These are phyloP conservation scores for Kwoniella newhampshirensis DNA, from an alignment of 768 basidiomycete species.

Conservation along the genomic window DNA sequence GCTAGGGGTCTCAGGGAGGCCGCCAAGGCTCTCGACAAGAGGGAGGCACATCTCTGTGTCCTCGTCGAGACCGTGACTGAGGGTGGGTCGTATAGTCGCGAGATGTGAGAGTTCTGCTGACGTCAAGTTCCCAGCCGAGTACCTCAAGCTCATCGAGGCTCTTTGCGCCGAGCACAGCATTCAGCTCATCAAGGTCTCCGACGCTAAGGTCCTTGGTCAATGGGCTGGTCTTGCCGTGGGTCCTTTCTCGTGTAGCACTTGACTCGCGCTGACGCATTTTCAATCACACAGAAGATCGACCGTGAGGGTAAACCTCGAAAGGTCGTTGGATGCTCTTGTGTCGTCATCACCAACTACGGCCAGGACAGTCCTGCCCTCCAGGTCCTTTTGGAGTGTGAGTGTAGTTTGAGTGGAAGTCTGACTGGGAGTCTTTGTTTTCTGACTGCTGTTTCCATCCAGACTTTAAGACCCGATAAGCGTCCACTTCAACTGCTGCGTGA, in stretches of 20 bases:
- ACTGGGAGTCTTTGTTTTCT: not conserved
- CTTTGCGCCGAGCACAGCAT: slow-evolving; percentile 99
- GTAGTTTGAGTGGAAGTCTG: not conserved
- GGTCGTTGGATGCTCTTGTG: slow-evolving; percentile 63
- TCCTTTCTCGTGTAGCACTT: not conserved
- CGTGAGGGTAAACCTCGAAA: slow-evolving; percentile 97
- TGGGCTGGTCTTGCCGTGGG: slow-evolving; percentile 90
- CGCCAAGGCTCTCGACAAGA: slow-evolving; percentile 97
- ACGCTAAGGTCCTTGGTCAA: slow-evolving; percentile 94
- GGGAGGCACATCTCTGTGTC: slow-evolving; percentile 96
- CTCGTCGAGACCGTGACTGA: slow-evolving; percentile 99
- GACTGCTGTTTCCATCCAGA: slow-evolving; percentile 55
- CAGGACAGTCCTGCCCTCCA: slow-evolving; percentile 91
- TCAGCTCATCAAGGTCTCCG: slow-evolving; percentile 98
- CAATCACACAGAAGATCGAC: slow-evolving; percentile 72
- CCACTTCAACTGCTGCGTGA: not conserved
- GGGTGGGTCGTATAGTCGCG: slow-evolving; percentile 46
- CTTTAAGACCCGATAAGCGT: slow-evolving; percentile 85
- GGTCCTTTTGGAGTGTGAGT: slow-evolving; percentile 59
- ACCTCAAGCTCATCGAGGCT: slow-evolving; percentile 99
- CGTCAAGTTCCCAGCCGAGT: slow-evolving; percentile 64
- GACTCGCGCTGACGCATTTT: not conserved
- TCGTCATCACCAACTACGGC: slow-evolving; percentile 98
- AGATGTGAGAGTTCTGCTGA: not conserved
- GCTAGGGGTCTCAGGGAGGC: slow-evolving; percentile 96